Percentiles rank a stretch among this genome's conserved stretches.
Conservation (phyloP, 371 early-diverging fungal species). For the Mortierella sp. region DNA sequence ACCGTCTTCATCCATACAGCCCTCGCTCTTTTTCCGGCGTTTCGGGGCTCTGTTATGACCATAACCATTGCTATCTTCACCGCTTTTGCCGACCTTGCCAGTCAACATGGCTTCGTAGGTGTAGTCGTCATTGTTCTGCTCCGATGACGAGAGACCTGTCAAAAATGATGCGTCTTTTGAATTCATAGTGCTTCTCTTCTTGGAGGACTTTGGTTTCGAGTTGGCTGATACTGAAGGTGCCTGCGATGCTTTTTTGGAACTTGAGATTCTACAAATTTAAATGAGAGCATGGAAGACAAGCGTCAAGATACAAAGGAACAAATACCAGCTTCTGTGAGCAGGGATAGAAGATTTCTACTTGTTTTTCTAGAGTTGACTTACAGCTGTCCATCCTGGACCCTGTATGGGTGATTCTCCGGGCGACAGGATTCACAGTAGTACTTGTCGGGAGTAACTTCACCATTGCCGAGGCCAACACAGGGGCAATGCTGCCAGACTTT, state of each 20-base stretch:
- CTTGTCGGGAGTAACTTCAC: conserved; percentile 80
- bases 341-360: neutral
- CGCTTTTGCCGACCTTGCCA: conserved; percentile 11
- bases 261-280: conserved; percentile 10
- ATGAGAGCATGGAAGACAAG: neutral
- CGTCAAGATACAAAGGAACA: neutral
- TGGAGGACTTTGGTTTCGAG: conserved; percentile 28
- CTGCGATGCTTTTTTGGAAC: conserved; percentile 5
- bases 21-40: conserved; percentile 51
- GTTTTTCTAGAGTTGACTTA: conserved; percentile 35
- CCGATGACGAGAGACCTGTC: conserved; percentile 14
- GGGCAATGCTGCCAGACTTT: conserved; percentile 93
- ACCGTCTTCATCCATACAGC: conserved; percentile 33
- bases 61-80: conserved; percentile 6
- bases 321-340: conserved; percentile 1
- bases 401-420: conserved; percentile 80
- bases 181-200: conserved; percentile 28
- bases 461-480: conserved; percentile 82
- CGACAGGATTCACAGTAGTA: conserved; percentile 91
- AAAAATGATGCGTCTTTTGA: conserved; percentile 16
- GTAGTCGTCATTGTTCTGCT: conserved; percentile 37
- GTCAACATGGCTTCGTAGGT: conserved; percentile 59
- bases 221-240: conserved; percentile 9
- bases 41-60: conserved; percentile 28
- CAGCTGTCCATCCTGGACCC: conserved; percentile 55